Percentiles rank a stretch among this genome's conserved stretches.
Evolutionary conservation across 805 yeast genomes (phyloP).

Genomic region (Yamadazyma phyllophila): DNA sequence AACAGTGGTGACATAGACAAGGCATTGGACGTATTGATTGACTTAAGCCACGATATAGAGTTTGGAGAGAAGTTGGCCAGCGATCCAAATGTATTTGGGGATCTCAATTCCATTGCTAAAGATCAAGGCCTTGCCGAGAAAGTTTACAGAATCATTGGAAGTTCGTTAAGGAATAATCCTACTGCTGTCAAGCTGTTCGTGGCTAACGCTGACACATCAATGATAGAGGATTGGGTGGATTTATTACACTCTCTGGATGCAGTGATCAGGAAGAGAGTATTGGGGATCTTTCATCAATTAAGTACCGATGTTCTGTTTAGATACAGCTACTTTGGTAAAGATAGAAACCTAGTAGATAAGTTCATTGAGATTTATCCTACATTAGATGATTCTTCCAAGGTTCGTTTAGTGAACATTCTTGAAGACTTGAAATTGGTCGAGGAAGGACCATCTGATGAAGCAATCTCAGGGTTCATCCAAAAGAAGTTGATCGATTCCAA

Average conservation of each 20-base stretch:
- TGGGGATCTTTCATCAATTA: slow-evolving; percentile 53
- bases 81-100: slow-evolving; percentile 28
- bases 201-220: slow-evolving; percentile 17
- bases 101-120: slow-evolving; percentile 25
- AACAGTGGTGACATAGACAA: slow-evolving; percentile 2
- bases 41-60: slow-evolving; percentile 65
- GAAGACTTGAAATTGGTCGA: slow-evolving; percentile 39
- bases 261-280: slow-evolving; percentile 43
- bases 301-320: slow-evolving; percentile 36
- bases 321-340: slow-evolving; percentile 21
- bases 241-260: slow-evolving; percentile 19
- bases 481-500: slow-evolving; percentile 22
- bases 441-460: slow-evolving; percentile 20
- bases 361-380: slow-evolving; percentile 27
- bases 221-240: slow-evolving; percentile 9
- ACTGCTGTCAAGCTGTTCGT: slow-evolving; percentile 48
- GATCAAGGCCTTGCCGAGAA: slow-evolving; percentile 36
- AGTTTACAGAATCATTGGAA: slow-evolving; percentile 58
- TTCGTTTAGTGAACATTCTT: slow-evolving; percentile 45
- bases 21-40: slow-evolving; percentile 48
- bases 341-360: slow-evolving; percentile 20
- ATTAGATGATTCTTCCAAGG: slow-evolving; percentile 28
- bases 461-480: slow-evolving; percentile 36
- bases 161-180: slow-evolving; percentile 72
- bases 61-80: slow-evolving; percentile 52